Evolutionary conservation across 257 asterid genomes (phyloP), one percentile per base, ranked within the genome.

Genomic region (Rhazya stricta): DNA sequence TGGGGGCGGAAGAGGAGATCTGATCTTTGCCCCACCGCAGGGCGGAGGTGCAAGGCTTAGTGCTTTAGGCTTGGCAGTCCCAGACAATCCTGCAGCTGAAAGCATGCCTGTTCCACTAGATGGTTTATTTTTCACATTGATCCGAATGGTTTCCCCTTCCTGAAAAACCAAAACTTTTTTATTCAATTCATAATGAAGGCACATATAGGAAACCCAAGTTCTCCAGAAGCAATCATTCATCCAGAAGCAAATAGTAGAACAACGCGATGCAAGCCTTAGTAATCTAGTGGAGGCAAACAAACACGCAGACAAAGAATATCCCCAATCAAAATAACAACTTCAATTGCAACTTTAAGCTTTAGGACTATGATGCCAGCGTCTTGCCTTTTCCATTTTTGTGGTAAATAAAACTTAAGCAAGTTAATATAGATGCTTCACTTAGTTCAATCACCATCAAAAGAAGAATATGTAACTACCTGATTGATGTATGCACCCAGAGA

Each of bases 91-190:
- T 50, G 91, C 93, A 60, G 94, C 86, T 27, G 97, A 93, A 82
- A 91, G 97, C 99, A 90, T 92, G 79, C 97, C 95, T 9, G 97
- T 78, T 76, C 96, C 97, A 74, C 91, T 78, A 25, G 94, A 81
- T 68, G 96, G 82, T 80, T 94, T 94, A 77, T 90, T 94, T 84
- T 92, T 92, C 57, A 90, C 96, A 86, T 86, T 94, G 72, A 94
- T 94, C 62, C 96, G 85, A 77, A 94, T 92, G 3, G 99, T 94
- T 86, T 94, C 99, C 53, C 99, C 99, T 92, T 92, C 97, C 99
- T 92, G 79, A 76, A 63, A 74, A 82, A 73, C 16, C 23, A 72
- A 36, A 67, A 62, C 77, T n/a, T 25, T 74, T 9, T 51, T 46
- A 32, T 51, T 71, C 45, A 50, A 46, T 30, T 25, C 60, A 30